These are phyloP conservation scores for Aspergillus tamarii DNA, from an alignment of 2,329 filamentous ascomycete species.

Conservation along the genomic window DNA sequence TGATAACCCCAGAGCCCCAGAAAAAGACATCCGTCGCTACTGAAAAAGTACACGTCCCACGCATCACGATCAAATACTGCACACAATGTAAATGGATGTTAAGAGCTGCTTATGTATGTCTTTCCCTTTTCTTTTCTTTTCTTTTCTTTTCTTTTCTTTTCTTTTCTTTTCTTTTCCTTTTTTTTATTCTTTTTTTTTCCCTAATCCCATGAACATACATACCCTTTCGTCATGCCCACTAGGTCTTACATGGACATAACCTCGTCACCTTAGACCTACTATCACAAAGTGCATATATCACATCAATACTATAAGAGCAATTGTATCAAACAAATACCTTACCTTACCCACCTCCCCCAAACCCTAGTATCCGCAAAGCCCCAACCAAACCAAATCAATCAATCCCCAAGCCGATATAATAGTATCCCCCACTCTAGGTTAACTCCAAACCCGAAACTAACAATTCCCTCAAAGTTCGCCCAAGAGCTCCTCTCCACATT, in stretches of 20 bases:
- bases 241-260: too few species aligned
- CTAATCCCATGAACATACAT: background rate
- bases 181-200: too few species aligned
- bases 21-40: slow-evolving; percentile 13
- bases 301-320: background rate
- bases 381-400: background rate
- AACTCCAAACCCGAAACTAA: background rate
- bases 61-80: slow-evolving; percentile 87
- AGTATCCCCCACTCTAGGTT: background rate
- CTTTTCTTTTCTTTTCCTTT: too few species aligned
- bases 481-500: slow-evolving; percentile 97
- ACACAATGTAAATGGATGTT: slow-evolving; percentile 95
- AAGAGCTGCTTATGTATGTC: slow-evolving; percentile 76
- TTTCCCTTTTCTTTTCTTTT: slow-evolving; percentile 10
- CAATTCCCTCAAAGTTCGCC: slow-evolving; percentile 65
- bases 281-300: too few species aligned
- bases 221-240: too few species aligned
- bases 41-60: slow-evolving; percentile 58
- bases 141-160: too few species aligned
- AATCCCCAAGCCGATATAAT: background rate
- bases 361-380: too few species aligned
- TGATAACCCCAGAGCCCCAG: background rate
- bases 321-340: background rate
- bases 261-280: too few species aligned
- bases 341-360: too few species aligned